Base-by-base conservation (phyloP, 202 grass and related monocot species). In the Digitaria exilis region DNA sequence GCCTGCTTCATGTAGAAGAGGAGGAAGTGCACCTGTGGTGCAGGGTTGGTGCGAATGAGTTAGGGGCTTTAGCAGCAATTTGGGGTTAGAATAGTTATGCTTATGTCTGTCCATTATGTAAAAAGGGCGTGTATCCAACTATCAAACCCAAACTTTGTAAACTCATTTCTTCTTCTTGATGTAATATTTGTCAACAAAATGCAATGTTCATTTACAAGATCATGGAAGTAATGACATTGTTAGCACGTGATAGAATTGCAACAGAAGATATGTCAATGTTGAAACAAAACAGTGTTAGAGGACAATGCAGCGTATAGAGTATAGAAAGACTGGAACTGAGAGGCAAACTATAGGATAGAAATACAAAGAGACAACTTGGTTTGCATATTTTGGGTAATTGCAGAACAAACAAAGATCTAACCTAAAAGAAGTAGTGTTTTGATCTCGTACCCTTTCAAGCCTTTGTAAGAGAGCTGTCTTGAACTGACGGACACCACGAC, bases 401-500 rank as follows among this genome's bases (percentile, higher is more conserved):
- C 46, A 69, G 30, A 48, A 59, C 19, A 76, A 73, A 65, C 22
- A 41, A n/a, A n/a, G n/a, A n/a, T n/a, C n/a, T 9, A 2, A 48
- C 46, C 19, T 10, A 34, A 42, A 43, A 84, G 17, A 90, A 68
- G 18, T 32, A 69, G 9, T 79, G 41, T 70, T 69, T 44, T 73
- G 84, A 73, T 60, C 11, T 4, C 63, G 48, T 80, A 98, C 96
- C 88, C 87, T 98, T 90, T 98, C 92, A 65, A 98, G 92, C 18
- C 96, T 77, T 56, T 98, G 96, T 14, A 95, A 57, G 31, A 98
- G 96, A 42, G 90, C 90, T 73, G 96, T 98, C 86, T 98, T 98
- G 85, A 98, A 98, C 57, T 98, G 96, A 9, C 96, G 88, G 59
- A 98, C 96, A 58, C 96, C 96, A 43, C 96, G 90, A 57, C 96